phyloP scores from a whole-genome alignment of 2,329 filamentous ascomycete species.

The Blumeria hordei region DNA sequence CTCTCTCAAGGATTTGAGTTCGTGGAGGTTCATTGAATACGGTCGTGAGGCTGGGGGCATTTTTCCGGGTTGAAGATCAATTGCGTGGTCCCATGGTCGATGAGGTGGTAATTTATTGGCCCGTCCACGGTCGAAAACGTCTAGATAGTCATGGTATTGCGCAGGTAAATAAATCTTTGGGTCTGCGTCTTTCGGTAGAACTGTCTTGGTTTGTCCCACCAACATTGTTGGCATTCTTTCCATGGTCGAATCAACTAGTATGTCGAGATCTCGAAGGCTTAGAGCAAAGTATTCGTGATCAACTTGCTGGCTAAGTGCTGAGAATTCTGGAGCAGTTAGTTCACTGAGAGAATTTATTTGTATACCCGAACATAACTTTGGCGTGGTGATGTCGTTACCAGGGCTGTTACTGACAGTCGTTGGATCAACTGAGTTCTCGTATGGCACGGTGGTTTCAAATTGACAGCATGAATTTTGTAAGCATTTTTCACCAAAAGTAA shows the following conservation, averaged over 20 bases:
- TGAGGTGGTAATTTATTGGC: neutral
- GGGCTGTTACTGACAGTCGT: too few species aligned
- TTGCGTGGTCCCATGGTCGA: neutral
- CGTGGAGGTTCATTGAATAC: neutral
- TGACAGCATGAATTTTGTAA: neutral
- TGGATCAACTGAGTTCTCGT: neutral
- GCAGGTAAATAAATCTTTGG: neutral
- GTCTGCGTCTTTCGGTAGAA: neutral
- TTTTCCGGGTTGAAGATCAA: neutral
- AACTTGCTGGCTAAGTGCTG: neutral
- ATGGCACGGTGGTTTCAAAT: neutral
- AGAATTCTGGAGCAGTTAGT: neutral
- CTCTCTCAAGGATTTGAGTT: neutral
- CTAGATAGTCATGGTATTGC: neutral
- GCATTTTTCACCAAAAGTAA: conserved; percentile 1
- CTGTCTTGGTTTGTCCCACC: neutral
- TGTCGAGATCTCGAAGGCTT: neutral
- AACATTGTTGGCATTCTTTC: neutral
- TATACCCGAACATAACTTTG: too few species aligned
- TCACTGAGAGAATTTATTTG: neutral
- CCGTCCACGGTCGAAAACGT: neutral
- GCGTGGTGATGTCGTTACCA: too few species aligned
- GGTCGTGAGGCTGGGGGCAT: neutral
- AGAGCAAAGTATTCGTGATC: neutral
- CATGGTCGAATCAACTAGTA: neutral